Evolutionary conservation across 352 stramenopile species (phyloP).

Genomic region (Phytophthora brassicae): DNA sequence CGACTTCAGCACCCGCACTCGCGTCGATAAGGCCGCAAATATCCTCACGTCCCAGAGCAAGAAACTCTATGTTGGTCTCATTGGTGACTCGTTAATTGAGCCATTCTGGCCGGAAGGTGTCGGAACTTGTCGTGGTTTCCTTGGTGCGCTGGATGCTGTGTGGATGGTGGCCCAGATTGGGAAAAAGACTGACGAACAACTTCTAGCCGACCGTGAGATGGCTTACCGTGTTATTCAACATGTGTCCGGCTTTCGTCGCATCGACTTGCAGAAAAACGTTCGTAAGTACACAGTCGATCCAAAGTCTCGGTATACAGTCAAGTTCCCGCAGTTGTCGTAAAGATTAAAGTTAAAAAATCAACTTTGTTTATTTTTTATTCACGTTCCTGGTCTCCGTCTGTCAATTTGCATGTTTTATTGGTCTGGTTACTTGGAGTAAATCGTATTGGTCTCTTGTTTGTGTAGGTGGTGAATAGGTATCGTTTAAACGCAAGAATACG

Average conservation of each 20-base stretch:
- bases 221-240: conserved; percentile 76
- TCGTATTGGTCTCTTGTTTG: too few relatives aligned
- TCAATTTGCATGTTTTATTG: conserved; percentile 15
- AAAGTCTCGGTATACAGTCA: conserved; percentile 75
- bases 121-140: conserved; percentile 80
- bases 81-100: conserved; percentile 82
- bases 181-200: conserved; percentile 67
- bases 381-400: too few relatives aligned
- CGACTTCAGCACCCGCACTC: conserved; percentile 81
- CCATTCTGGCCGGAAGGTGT: conserved; percentile 87
- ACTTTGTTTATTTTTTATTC: too few relatives aligned
- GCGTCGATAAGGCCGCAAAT: conserved; percentile 72
- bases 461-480: too few relatives aligned
- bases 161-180: conserved; percentile 81
- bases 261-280: conserved; percentile 81
- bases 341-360: too few relatives aligned
- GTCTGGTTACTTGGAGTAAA: too few relatives aligned
- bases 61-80: conserved; percentile 79
- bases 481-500: neutral
- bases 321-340: conserved; percentile 62
- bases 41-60: conserved; percentile 63
- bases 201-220: conserved; percentile 76
- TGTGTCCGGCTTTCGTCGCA: conserved; percentile 70
- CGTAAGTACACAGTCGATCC: conserved; percentile 83
- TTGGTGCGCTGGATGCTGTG: conserved; percentile 71